phyloP scores from a whole-genome alignment of 495 filamentous ascomycete genomes.

The Penicillium ochrochloron region DNA sequence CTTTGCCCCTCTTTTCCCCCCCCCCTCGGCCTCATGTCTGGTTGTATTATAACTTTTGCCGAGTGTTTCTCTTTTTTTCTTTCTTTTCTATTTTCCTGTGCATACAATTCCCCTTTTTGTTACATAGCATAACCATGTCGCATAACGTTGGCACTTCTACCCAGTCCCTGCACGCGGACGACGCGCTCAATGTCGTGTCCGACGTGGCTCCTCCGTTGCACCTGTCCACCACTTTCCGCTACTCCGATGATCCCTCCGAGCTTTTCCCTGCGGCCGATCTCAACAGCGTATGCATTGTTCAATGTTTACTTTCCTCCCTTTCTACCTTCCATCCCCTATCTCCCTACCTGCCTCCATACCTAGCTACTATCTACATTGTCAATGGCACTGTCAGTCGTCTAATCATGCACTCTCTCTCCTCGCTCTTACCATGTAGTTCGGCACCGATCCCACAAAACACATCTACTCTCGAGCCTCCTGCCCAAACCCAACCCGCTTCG shows the following conservation, averaged over 20 bases:
- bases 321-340: not conserved
- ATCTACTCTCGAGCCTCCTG: constrained; percentile 80
- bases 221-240: constrained; percentile 87
- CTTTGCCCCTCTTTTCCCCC: constrained; percentile 12
- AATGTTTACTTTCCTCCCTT: not conserved
- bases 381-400: not conserved
- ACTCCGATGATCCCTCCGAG: constrained; percentile 66
- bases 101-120: constrained; percentile 33
- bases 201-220: constrained; percentile 88
- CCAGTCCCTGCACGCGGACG: constrained; percentile 84
- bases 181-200: constrained; percentile 68
- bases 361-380: not conserved
- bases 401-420: not conserved
- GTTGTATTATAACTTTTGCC: constrained; percentile 30
- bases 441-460: constrained; percentile 34
- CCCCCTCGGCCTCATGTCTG: constrained; percentile 15
- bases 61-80: not conserved
- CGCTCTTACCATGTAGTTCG: constrained; percentile 23
- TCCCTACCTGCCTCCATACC: not conserved
- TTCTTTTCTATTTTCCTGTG: constrained; percentile 26
- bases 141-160: constrained; percentile 56
- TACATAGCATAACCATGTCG: constrained; percentile 39
- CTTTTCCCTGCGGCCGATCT: constrained; percentile 54
- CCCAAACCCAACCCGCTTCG: constrained; percentile 82
- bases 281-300: constrained; percentile 32